Evolutionary conservation across 1,284 basidiomycete species (phyloP).

Genomic region (Meripilus lineatus): DNA sequence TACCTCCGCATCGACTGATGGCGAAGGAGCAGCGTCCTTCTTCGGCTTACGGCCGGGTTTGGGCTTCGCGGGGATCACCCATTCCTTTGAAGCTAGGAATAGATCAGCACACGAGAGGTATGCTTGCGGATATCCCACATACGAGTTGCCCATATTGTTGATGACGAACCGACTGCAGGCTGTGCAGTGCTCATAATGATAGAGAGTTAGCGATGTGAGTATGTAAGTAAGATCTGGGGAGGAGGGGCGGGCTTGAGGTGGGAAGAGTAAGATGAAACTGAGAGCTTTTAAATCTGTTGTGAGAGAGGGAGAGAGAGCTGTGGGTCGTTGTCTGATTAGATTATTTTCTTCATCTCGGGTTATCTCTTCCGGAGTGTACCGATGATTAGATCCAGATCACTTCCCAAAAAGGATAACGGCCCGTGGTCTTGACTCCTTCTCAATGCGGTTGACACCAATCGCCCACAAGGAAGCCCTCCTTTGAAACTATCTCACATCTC

Average conservation of each 20-base stretch:
- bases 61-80: slow-evolving; percentile 85
- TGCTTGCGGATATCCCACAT: slow-evolving; percentile 13
- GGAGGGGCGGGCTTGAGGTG: slow-evolving; percentile 5
- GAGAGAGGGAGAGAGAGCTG: slow-evolving; percentile 1
- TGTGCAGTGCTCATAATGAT: slow-evolving; percentile 12
- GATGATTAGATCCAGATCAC: background rate
- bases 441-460: too few species aligned
- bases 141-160: slow-evolving; percentile 50
- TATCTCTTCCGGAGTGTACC: slow-evolving; percentile 7
- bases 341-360: slow-evolving; percentile 8
- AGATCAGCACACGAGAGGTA: slow-evolving; percentile 14
- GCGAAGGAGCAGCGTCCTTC: slow-evolving; percentile 45
- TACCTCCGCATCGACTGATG: slow-evolving; percentile 46
- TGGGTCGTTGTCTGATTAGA: slow-evolving; percentile 9
- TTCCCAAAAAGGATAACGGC: too few species aligned
- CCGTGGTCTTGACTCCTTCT: too few species aligned
- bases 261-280: slow-evolving; percentile 1
- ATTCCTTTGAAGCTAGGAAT: slow-evolving; percentile 77
- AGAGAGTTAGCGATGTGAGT: background rate
- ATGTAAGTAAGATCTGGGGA: background rate
- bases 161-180: slow-evolving; percentile 33
- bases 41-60: slow-evolving; percentile 89
- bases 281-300: slow-evolving; percentile 4
- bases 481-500: too few species aligned
- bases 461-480: too few species aligned